Evolutionary conservation across 2,329 filamentous ascomycete species (phyloP).

Genomic region (Dactylellina drechsleri): DNA sequence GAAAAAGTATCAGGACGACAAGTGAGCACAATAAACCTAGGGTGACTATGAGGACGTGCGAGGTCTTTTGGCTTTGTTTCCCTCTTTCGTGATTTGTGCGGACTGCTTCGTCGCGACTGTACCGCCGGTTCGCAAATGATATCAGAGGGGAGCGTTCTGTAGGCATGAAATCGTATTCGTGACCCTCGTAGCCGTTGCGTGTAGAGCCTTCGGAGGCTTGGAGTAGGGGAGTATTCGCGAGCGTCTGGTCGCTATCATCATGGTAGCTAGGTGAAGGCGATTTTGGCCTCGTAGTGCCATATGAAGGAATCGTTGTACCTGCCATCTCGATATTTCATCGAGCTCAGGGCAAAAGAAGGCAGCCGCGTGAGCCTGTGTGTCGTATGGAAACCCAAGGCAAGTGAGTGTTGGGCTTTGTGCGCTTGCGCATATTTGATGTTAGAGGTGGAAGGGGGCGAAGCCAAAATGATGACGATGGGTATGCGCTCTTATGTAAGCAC

Average conservation of each 20-base stretch:
- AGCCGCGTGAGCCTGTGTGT: not conserved
- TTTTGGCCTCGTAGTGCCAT: slow-evolving; percentile 27
- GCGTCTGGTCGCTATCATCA: slow-evolving; percentile 46
- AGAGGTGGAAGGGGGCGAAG: no score
- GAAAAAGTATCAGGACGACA: slow-evolving; percentile 75
- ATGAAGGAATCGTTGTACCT: slow-evolving; percentile 24
- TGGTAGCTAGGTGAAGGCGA: not conserved
- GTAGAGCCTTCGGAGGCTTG: slow-evolving; percentile 10
- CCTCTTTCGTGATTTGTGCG: slow-evolving; percentile 32
- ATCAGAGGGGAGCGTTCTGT: slow-evolving; percentile 38
- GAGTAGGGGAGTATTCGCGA: slow-evolving; percentile 33
- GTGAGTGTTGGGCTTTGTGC: no score
- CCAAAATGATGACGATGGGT: no score
- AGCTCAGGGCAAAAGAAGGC: not conserved
- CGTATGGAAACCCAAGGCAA: no score
- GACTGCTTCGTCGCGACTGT: not conserved
- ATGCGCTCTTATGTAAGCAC: no score
- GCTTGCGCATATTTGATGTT: no score
- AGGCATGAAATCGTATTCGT: not conserved
- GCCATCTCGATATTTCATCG: slow-evolving; percentile 19
- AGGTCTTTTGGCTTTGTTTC: slow-evolving; percentile 17
- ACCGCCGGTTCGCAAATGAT: not conserved
- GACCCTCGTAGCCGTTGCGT: not conserved
- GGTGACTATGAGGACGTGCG: slow-evolving; percentile 68
- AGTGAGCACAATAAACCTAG: slow-evolving; percentile 73